Evolutionary conservation across 2,329 filamentous ascomycete genomes (phyloP).

Genomic region (Arthrobotrys musiformis): DNA sequence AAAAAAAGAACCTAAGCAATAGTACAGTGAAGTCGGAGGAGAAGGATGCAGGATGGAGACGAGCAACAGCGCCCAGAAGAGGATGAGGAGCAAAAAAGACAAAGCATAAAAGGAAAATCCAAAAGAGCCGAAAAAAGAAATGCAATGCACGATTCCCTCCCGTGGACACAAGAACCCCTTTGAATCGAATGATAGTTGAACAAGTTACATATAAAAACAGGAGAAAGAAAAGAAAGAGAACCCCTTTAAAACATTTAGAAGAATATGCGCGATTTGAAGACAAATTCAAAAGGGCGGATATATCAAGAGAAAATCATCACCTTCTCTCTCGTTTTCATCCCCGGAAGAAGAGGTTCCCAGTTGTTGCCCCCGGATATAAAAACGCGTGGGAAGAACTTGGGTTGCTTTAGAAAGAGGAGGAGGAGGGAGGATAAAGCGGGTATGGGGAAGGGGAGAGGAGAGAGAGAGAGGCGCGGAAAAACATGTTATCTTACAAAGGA

Average conservation of each 20-base stretch:
- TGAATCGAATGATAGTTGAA: conserved; percentile 5
- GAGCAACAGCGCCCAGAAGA: neutral
- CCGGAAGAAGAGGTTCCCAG: neutral
- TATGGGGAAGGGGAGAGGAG: neutral
- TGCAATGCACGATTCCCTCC: conserved; percentile 16
- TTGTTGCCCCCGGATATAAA: neutral
- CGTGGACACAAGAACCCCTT: conserved; percentile 15
- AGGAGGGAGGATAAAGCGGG: neutral
- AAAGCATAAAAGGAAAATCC: neutral
- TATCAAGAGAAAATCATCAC: neutral
- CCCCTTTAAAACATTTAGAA: neutral
- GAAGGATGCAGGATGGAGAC: neutral
- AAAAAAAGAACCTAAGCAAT: neutral
- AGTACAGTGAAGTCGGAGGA: neutral
- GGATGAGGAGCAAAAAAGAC: conserved; percentile 4
- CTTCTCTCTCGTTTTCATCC: neutral
- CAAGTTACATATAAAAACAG: neutral
- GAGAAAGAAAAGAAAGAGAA: neutral
- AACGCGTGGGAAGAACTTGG: neutral
- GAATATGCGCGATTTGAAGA: neutral
- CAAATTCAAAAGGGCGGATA: neutral
- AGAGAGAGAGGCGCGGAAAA: neutral
- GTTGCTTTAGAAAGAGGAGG: neutral
- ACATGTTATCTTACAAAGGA: conserved; percentile 45
- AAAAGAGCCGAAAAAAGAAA: neutral